Base-by-base conservation (phyloP, 2,329 filamentous ascomycete species). In the Claviceps arundinis region DNA sequence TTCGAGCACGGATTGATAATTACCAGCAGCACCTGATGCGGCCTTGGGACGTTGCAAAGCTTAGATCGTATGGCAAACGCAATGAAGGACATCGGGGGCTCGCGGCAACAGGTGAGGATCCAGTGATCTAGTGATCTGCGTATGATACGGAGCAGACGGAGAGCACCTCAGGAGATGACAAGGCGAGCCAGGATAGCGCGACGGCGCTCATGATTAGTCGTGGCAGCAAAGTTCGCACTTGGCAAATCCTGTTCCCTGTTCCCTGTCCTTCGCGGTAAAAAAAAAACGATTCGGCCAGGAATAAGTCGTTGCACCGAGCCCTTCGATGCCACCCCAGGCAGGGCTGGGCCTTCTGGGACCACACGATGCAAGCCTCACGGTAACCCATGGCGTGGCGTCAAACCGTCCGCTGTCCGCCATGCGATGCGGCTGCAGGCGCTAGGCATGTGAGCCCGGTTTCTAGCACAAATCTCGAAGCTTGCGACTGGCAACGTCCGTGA, bases 241-340 rank as follows among this genome's bases (percentile, higher is more conserved):
- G 49, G 42, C 37, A 26, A 47, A 9, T 26, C 19, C 16, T 41
- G 22, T 41, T 24, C 30, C 30, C 30, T 34, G 30, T 34, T 40
- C 34, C 43, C 41, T 54, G 49, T 24, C 48, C 51, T 14, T 24
- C 48, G 50, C 48, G 42, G 50, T 43, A 43, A 52, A 42, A 24
- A 42, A 24, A 52, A 42, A 40, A 13, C 44, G 16, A 16, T 37
- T 45, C 37, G 40, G 53, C 47, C 46, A 50, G 51, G 51, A 42
- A 47, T 30, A 47, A 34, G 44, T 41, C 45, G 37, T 55, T 50
- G 42, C 46, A 26, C 54, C 56, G 56, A 55, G 51, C 52, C 44
- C 51, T 48, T 52, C 48, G 16, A 53, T 55, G 50, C 52, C 44
- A 57, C 54, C 52, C 50, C 42, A 16, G 50, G 42, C 55, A 54